Percentiles rank a stretch among this genome's conserved stretches.
Conservation (phyloP, 495 filamentous ascomycete genomes). For the Podospora anserina region DNA sequence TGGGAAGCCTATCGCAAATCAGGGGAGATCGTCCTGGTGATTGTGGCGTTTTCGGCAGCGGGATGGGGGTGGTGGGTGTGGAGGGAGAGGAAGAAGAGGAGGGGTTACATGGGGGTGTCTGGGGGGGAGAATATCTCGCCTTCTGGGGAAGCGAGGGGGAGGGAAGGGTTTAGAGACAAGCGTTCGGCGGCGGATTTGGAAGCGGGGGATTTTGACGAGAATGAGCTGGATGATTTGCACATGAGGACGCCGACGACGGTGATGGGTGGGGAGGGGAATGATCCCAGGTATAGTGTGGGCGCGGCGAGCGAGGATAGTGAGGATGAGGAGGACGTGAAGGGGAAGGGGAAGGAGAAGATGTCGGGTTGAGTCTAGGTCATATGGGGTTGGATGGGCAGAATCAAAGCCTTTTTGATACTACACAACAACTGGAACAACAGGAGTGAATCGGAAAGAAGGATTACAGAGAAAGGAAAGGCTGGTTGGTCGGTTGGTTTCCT, state of each 20-base stretch:
- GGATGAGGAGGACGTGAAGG: conserved; percentile 35
- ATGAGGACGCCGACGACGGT: conserved; percentile 39
- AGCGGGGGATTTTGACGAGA: conserved; percentile 85
- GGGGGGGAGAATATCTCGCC: conserved; percentile 28
- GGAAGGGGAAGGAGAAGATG: conserved; percentile 15
- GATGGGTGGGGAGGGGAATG: conserved; percentile 20
- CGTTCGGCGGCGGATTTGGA: conserved; percentile 51
- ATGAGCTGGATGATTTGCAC: conserved; percentile 75
- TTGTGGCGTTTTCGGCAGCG: conserved; percentile 74
- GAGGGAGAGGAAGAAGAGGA: conserved; percentile 61
- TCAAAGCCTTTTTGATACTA: background rate
- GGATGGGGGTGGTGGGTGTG: conserved; percentile 86
- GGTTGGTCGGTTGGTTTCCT: background rate
- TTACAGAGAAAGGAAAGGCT: background rate
- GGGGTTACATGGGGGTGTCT: conserved; percentile 53
- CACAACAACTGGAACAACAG: background rate
- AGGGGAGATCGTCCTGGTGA: conserved; percentile 81
- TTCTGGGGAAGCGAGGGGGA: conserved; percentile 19
- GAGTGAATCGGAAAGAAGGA: background rate
- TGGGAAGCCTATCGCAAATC: conserved; percentile 91
- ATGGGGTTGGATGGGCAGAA: too few species aligned
- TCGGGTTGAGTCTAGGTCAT: background rate
- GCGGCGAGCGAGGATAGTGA: conserved; percentile 56
- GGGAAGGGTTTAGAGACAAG: conserved; percentile 11
- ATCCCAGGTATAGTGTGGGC: conserved; percentile 56